Conservation (phyloP, 78 protist genomes). For the Protostelium mycophagum region DNA sequence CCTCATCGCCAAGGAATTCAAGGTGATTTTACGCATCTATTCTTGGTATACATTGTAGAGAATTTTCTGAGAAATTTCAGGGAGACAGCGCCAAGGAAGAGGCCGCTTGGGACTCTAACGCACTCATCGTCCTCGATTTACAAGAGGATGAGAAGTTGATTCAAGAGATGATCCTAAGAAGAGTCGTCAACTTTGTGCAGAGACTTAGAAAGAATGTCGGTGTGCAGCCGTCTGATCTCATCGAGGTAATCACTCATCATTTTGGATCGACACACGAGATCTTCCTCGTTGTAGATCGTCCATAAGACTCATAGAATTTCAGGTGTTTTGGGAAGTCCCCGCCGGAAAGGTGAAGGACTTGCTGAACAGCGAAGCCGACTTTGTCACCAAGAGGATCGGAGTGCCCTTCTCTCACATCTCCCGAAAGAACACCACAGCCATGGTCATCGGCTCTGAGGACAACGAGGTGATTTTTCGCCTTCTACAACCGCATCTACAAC, state of each 20-base stretch:
- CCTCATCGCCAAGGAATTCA: constrained; percentile 20
- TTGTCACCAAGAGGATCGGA: not conserved
- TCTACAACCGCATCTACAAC: not conserved
- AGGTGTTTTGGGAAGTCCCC: not conserved
- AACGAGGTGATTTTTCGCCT: not conserved
- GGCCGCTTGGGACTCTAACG: constrained; percentile 52
- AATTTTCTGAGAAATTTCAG: constrained; percentile 3
- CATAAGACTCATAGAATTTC: not conserved
- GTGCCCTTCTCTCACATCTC: not conserved
- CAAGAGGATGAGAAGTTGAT: constrained; percentile 24
- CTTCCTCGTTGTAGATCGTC: not conserved
- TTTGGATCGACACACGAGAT: no score
- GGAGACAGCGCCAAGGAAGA: constrained; percentile 23
- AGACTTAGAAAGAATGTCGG: constrained; percentile 82
- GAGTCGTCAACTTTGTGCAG: constrained; percentile 80
- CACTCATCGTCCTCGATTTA: constrained; percentile 66
- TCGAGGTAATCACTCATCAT: no score
- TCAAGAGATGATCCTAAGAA: constrained; percentile 78
- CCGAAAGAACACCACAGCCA: not conserved
- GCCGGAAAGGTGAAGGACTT: not conserved
- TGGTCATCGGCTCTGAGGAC: not conserved
- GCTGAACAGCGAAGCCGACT: not conserved
- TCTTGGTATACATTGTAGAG: not conserved
- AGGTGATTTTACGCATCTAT: not conserved
- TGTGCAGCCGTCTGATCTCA: constrained; percentile 24